phyloP scores from a whole-genome alignment of 202 grass and related monocot genomes.

The Zizania palustris region DNA sequence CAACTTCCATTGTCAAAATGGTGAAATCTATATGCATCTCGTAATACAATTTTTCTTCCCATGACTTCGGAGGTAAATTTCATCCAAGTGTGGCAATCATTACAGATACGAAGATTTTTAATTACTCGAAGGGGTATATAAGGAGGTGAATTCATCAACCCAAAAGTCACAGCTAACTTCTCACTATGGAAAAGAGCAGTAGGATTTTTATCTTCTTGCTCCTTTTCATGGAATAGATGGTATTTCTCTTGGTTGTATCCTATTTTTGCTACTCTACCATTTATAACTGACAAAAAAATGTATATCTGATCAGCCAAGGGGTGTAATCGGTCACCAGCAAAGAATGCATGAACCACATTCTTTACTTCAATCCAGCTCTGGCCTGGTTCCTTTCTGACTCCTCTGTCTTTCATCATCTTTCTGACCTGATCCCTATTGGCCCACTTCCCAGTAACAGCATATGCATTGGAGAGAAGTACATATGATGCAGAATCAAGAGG shows the following conservation, averaged over 20 bases:
- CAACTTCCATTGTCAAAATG: slow-evolving; percentile 77
- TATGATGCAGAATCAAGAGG: slow-evolving; percentile 72
- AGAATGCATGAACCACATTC: slow-evolving; percentile 67
- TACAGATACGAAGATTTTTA: slow-evolving; percentile 75
- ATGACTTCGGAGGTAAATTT: slow-evolving; percentile 64
- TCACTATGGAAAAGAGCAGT: slow-evolving; percentile 70
- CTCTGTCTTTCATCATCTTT: slow-evolving; percentile 75
- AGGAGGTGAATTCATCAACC: slow-evolving; percentile 55
- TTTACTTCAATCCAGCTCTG: slow-evolving; percentile 72
- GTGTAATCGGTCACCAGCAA: slow-evolving; percentile 65
- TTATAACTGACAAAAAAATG: slow-evolving; percentile 57
- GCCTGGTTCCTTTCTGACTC: slow-evolving; percentile 72
- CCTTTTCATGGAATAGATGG: slow-evolving; percentile 66
- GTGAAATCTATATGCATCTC: slow-evolving; percentile 76
- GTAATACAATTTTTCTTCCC: slow-evolving; percentile 64
- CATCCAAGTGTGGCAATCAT: slow-evolving; percentile 68
- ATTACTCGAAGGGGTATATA: slow-evolving; percentile 65
- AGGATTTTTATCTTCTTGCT: slow-evolving; percentile 58
- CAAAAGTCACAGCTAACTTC: slow-evolving; percentile 75
- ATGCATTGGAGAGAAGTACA: slow-evolving; percentile 78
- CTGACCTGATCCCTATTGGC: slow-evolving; percentile 64
- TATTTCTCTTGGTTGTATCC: slow-evolving; percentile 61
- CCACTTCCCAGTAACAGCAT: slow-evolving; percentile 70
- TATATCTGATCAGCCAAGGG: slow-evolving; percentile 60
- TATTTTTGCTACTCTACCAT: slow-evolving; percentile 64